These are phyloP conservation scores for Pseudocercospora crystallina DNA, from an alignment of 2,329 filamentous ascomycete species.

Conservation along the genomic window DNA sequence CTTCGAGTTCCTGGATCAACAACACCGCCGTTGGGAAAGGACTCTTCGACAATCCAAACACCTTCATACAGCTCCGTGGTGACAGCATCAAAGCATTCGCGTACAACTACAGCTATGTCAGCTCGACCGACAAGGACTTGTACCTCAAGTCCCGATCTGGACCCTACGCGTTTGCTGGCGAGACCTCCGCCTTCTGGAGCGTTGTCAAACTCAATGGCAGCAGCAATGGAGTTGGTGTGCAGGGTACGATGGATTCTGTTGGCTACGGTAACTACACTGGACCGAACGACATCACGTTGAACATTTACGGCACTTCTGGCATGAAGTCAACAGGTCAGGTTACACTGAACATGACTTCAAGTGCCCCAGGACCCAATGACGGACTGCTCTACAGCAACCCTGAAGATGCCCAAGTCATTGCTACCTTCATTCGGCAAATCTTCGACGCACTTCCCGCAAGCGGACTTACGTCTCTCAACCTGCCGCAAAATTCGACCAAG, in stretches of 20 bases:
- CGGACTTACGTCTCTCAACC: conserved; percentile 51
- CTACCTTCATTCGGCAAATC: conserved; percentile 52
- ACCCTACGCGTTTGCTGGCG: conserved; percentile 54
- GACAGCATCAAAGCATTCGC: conserved; percentile 52
- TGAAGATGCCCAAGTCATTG: conserved; percentile 50
- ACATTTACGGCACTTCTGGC: conserved; percentile 59
- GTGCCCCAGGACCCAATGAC: conserved; percentile 54
- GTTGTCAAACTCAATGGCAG: conserved; percentile 53
- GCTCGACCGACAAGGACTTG: conserved; percentile 43
- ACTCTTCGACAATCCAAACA: conserved; percentile 53
- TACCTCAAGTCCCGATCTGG: conserved; percentile 53
- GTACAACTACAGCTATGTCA: conserved; percentile 49
- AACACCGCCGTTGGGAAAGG: conserved; percentile 51
- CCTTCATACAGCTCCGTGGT: conserved; percentile 52
- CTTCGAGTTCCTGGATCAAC: conserved; percentile 49
- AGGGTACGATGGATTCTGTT: conserved; percentile 54
- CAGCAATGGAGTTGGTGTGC: conserved; percentile 50
- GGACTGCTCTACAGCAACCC: conserved; percentile 52
- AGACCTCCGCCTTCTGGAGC: conserved; percentile 56
- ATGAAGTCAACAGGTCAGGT: conserved; percentile 52
- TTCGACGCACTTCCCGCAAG: conserved; percentile 47
- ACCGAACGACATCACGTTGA: conserved; percentile 55
- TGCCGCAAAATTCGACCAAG: conserved; percentile 47
- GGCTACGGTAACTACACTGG: conserved; percentile 52
- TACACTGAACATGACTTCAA: conserved; percentile 54